phyloP scores from a whole-genome alignment of 305 asterid genomes.

The Ruellia speciosa region DNA sequence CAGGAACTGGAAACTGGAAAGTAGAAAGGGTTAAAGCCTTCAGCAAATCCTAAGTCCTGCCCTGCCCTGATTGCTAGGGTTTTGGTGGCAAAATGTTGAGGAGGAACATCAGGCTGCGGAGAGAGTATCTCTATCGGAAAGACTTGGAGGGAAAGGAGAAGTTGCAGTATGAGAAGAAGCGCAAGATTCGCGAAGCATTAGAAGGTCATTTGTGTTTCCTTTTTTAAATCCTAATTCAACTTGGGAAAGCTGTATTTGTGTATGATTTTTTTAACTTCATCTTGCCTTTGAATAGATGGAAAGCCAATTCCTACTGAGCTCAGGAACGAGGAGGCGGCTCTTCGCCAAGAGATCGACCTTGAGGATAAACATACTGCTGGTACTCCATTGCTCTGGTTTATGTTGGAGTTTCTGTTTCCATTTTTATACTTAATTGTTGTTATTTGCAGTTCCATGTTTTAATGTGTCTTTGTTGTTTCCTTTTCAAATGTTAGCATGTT shows the following conservation, averaged over 20 bases:
- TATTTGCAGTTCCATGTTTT: too few species aligned
- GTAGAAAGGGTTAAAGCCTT: too few species aligned
- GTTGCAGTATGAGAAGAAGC: conserved; percentile 76
- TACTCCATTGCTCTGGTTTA: conserved; percentile 4
- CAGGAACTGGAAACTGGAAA: too few species aligned
- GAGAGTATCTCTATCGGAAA: conserved; percentile 78
- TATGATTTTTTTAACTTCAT: conserved; percentile 13
- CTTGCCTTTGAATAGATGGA: too few species aligned
- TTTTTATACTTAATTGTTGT: too few species aligned
- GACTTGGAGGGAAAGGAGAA: conserved; percentile 86
- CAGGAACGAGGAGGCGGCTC: conserved; percentile 82
- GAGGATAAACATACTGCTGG: conserved; percentile 86
- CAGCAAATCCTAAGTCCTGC: too few species aligned
- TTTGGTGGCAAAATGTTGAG: conserved; percentile 46
- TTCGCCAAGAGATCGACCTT: conserved; percentile 81
- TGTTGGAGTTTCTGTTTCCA: too few species aligned
- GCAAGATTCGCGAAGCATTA: conserved; percentile 66
- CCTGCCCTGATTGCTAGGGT: conserved; percentile 19
- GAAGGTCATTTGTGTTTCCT: conserved; percentile 45
- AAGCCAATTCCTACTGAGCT: conserved; percentile 98
- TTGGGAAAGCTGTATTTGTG: background rate
- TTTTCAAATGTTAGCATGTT: conserved; percentile 6
- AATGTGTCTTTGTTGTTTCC: background rate
- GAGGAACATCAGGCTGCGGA: conserved; percentile 64
- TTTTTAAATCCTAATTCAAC: too few species aligned